Evolutionary conservation across 805 yeast species (phyloP), one percentile per base, ranked within the genome.

Genomic region (Suhomyces canberraensis): DNA sequence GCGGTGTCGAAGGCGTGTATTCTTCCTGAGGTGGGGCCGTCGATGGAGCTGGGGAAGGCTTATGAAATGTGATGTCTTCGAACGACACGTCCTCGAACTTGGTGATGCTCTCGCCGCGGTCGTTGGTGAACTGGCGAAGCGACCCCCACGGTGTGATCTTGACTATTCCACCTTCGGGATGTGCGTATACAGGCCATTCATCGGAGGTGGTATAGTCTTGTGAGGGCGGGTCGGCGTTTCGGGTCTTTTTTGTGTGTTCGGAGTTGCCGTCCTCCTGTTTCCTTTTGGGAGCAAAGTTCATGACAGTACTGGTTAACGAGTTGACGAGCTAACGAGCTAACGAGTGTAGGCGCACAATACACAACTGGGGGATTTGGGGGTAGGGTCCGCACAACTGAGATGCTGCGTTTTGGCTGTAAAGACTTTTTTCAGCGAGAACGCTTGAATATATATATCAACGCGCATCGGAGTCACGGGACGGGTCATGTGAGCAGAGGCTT

Each of bases 101-200:
- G 34, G 76, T 67, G 20, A 71, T 62, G 40, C 60, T 51, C 33
- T 71, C 69, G 36, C 78, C 78, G 31, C 66, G 66, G 21, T 61
- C 64, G 35, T 68, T 58, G 18, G 62, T 64, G 46, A 51, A 64
- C 42, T 67, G 71, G 44, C 83, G 60, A 27, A 78, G 60, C 33
- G 77, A 75, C n/a, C 84, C 84, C 61, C 79, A 69, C 16, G 84
- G 83, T 1, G 83, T 77, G 39, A 78, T 73, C 51, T 77, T 79
- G 31, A 78, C 73, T 20, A 64, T 65, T 0, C 84, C 84, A 8
- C 84, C 84, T 9, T 77, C 77, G 2, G 84, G 84, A 44, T 77
- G 83, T 35, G 66, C 66, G 45, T 73, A 78, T 39, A 70, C 62
- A 11, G 84, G 79, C 69, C 76, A 76, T 38, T 76, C 79, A 26